Percentiles rank a stretch among this genome's conserved stretches.
phyloP scores from a whole-genome alignment of 1,284 basidiomycete genomes.

The Puccinia hordei region DNA sequence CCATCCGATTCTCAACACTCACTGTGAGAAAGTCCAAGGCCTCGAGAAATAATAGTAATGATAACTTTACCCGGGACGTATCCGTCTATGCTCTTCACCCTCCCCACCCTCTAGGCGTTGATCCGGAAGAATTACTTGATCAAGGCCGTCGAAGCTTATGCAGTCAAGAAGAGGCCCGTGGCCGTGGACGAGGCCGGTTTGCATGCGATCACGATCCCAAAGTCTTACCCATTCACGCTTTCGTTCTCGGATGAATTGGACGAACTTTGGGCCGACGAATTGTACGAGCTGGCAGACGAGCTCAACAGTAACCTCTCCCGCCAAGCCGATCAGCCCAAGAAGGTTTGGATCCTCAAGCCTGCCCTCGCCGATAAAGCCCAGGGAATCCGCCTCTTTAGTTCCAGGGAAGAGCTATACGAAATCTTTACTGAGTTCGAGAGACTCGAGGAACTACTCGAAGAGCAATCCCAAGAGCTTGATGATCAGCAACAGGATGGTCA shows the following conservation, averaged over 20 bases:
- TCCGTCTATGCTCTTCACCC: background rate
- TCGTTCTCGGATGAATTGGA: constrained; percentile 93
- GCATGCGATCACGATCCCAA: constrained; percentile 63
- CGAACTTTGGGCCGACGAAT: constrained; percentile 87
- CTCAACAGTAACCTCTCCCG: constrained; percentile 63
- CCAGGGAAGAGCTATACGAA: constrained; percentile 69
- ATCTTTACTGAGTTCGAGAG: constrained; percentile 87
- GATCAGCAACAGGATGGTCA: background rate
- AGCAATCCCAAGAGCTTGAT: constrained; percentile 58
- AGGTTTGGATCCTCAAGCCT: constrained; percentile 94
- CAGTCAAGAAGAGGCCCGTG: constrained; percentile 62
- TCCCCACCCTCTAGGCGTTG: constrained; percentile 9
- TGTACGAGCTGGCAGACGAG: constrained; percentile 77
- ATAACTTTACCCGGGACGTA: background rate
- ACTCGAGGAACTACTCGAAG: constrained; percentile 60
- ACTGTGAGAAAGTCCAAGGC: background rate
- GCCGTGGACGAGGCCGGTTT: background rate
- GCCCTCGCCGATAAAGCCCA: constrained; percentile 96
- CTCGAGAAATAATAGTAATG: background rate
- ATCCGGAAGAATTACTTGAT: constrained; percentile 66
- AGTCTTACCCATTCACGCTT: constrained; percentile 84
- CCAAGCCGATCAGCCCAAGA: constrained; percentile 58
- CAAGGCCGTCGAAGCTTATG: constrained; percentile 69
- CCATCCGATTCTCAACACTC: too few species aligned
- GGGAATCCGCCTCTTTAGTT: constrained; percentile 88